Evolutionary conservation across 495 filamentous ascomycete species (phyloP).

Genomic region (Cercophora sp.): DNA sequence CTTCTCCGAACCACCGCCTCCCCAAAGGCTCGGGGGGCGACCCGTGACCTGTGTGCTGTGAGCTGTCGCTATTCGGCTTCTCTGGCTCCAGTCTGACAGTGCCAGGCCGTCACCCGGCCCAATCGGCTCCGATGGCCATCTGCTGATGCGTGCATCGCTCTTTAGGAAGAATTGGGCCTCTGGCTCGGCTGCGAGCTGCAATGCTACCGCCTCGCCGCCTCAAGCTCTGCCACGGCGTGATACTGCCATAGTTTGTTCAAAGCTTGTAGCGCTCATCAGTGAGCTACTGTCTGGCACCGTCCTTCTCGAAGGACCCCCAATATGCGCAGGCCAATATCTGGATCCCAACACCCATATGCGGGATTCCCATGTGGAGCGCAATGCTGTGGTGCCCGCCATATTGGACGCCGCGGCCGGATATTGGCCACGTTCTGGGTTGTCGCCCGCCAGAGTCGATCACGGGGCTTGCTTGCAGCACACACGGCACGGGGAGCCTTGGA

Average conservation of each 20-base stretch:
- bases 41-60: too few species aligned
- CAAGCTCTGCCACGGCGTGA: neutral
- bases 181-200: conserved; percentile 16
- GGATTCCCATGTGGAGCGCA: conserved; percentile 15
- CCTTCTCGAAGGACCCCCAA: conserved; percentile 18
- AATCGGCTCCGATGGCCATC: conserved; percentile 9
- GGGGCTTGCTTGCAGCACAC: conserved; percentile 12
- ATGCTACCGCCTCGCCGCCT: conserved; percentile 11
- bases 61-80: too few species aligned
- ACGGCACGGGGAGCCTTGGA: conserved; percentile 1
- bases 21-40: too few species aligned
- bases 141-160: conserved; percentile 8
- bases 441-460: conserved; percentile 21
- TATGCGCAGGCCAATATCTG: conserved; percentile 11
- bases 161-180: conserved; percentile 11
- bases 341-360: conserved; percentile 8
- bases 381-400: conserved; percentile 11
- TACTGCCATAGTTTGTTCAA: too few species aligned
- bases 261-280: neutral
- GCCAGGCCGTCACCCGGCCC: neutral
- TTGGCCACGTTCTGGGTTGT: conserved; percentile 16
- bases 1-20: too few species aligned
- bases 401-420: conserved; percentile 26
- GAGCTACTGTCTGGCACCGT: neutral
- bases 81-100: neutral